Conservation (phyloP, 148 eudicot genomes). For the Fagopyrum homotropicum region DNA sequence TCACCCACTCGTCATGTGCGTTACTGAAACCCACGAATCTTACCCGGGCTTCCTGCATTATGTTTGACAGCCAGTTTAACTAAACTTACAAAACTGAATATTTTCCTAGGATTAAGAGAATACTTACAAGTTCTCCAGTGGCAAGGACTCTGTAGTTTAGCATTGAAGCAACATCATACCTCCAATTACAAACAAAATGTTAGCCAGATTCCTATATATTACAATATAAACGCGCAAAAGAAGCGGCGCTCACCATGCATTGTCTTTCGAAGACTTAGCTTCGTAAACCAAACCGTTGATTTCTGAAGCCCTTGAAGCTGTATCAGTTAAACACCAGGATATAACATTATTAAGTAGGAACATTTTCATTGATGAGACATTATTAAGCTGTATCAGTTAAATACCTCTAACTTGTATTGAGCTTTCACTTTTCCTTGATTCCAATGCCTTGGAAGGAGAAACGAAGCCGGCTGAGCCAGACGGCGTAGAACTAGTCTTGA, state of each 20-base stretch:
- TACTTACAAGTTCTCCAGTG: conserved; percentile 70
- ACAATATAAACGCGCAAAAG: neutral
- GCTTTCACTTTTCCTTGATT: conserved; percentile 17
- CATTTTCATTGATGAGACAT: neutral
- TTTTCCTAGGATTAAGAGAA: neutral
- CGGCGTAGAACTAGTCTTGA: conserved; percentile 12
- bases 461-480: conserved; percentile 14
- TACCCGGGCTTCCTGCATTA: conserved; percentile 70
- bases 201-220: neutral
- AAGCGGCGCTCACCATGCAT: conserved; percentile 62
- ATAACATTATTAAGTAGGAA: neutral
- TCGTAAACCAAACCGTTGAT: conserved; percentile 67
- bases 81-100: no score
- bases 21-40: conserved; percentile 72
- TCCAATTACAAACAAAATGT: conserved; percentile 26
- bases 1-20: conserved; percentile 87
- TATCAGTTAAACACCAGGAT: neutral
- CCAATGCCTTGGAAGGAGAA: conserved; percentile 14
- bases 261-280: conserved; percentile 72
- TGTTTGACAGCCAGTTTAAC: neutral
- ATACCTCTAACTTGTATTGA: conserved; percentile 36
- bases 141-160: conserved; percentile 52
- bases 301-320: conserved; percentile 56
- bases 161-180: conserved; percentile 85
- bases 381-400: no score